Evolutionary conservation across 768 basidiomycete species (phyloP), one percentile per base, ranked within the genome.

Genomic region (Lactarius vividus): DNA sequence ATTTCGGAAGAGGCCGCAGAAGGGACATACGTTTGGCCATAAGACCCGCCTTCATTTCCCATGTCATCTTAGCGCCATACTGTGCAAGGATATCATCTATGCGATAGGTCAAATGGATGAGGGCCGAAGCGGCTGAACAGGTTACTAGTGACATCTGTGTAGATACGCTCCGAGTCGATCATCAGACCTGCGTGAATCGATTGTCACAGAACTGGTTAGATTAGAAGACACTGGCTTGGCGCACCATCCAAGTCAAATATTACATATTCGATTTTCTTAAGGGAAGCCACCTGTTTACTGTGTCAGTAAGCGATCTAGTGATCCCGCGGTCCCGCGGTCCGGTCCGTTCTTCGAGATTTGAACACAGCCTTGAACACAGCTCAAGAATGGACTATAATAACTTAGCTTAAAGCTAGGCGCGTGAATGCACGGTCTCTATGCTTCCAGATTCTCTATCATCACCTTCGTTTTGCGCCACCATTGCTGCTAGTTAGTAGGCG

Each of bases 11-110:
- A 23, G 55, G 20, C 42, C 33, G 20, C 29, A 33, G 52, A 31
- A 54, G 28, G 33, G 56, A 29, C 53, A 74, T 57, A 91, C 92
- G 84, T 80, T 89, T 91, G 62, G 92, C 92, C 92, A 94, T 94
- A 64, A 89, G 84, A 0, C 88, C 89, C 23, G 90, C 87, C 73
- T 94, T 93, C 63, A 94, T 91, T 63, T 91, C 87, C 91, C 91
- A 93, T 3, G 89, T 90, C 88, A 94, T 91, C 69, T 84, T 77
- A 66, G 85, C 87, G 31, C 90, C 91, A 71, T 88, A 87, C 15
- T 79, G 81, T 20, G 80, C 84, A 23, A 96, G 84, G 58, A 93
- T 87, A 31, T 85, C 81, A 77, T 94, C 91, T 89, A 70, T 59
- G 62, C 57, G 56, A 56, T 63, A 37, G 59, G 62, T 26, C 69